These are phyloP conservation scores for Linnemannia zychae DNA, from an alignment of 192 early-diverging fungal genomes.

Conservation along the genomic window DNA sequence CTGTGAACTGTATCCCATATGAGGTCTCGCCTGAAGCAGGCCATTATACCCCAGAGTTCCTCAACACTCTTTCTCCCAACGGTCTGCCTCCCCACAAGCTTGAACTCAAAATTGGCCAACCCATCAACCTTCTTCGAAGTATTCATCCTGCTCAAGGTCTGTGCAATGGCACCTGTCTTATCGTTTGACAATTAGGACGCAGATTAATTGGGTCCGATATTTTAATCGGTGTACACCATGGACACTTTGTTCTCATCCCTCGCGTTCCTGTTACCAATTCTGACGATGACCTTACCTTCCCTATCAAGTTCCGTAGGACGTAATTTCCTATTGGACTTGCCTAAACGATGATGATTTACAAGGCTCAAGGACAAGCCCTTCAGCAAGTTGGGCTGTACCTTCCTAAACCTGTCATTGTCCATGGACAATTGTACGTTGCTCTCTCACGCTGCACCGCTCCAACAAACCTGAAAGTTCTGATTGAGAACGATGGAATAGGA, in stretches of 20 bases:
- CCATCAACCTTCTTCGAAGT: constrained; percentile 26
- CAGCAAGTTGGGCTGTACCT: constrained; percentile 16
- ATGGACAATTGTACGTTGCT: constrained; percentile 39
- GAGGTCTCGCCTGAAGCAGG: background rate
- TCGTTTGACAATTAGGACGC: constrained; percentile 11
- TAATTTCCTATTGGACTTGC: constrained; percentile 35
- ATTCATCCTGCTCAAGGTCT: constrained; percentile 5
- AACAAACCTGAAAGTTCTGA: constrained; percentile 3
- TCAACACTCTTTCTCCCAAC: constrained; percentile 11
- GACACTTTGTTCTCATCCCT: constrained; percentile 13
- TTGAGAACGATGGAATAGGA: background rate
- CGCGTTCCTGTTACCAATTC: constrained; percentile 10
- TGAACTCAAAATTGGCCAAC: constrained; percentile 20
- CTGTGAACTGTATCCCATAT: constrained; percentile 13
- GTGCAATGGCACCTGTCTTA: constrained; percentile 35
- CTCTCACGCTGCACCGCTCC: constrained; percentile 12
- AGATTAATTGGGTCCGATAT: constrained; percentile 19
- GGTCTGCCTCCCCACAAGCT: constrained; percentile 19
- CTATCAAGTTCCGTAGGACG: constrained; percentile 15
- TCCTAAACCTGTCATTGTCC: constrained; percentile 18
- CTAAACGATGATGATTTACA: constrained; percentile 41
- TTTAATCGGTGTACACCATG: constrained; percentile 2
- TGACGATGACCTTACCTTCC: constrained; percentile 25
- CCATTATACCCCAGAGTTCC: constrained; percentile 26
- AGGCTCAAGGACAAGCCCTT: constrained; percentile 30